Evolutionary conservation across 1,284 basidiomycete genomes (phyloP), one percentile per base, ranked within the genome.

Genomic region (Hemileia vastatrix): DNA sequence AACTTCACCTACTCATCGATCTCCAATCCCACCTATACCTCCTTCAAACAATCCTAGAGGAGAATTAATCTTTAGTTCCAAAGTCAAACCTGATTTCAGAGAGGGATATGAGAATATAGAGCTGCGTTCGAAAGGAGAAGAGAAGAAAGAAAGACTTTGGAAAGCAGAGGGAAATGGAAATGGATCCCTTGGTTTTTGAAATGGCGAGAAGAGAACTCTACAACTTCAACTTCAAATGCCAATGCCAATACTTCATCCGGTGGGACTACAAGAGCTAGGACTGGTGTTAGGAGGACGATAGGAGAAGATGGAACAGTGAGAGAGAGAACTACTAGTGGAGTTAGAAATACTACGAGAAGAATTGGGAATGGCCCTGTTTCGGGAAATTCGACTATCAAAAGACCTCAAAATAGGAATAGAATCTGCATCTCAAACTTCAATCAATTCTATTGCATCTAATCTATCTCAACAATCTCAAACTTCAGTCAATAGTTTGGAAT

Each of bases 21-120:
- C 57, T 4, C 80, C 82, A 9, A 86, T 95, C 65, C 81, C 88
- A 1, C 83, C 88, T 6, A 94, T 96, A 43, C 93, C 94, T 1
- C 91, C 91, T 0, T 82, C 89, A 4, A 80, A 79, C 43, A 96
- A 94, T 76, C 91, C 92, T 3, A 85, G 93, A 13, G 94, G 94
- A 52, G 94, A 98, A 72, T 83, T 98, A 65, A 94, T 97, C 67
- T 96, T 98, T 76, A 92, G 88, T 13, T 88, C 86, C 13, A 84
- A 88, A 51, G 88, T 98, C 32, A 86, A 89, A 66, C 81, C 82
- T 50, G 75, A 78, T 9, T 97, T 97, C 76, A 81, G 89, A 31
- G 92, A 96, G 62, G 83, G 87, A 0, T 98, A 98, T 77, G 92
- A 96, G 76, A 89, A 15, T 94, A 97, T 76, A 83, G 94, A 9